Percentiles rank a stretch among this genome's conserved stretches.
These are phyloP conservation scores for Botrytis deweyae DNA, from an alignment of 2,329 filamentous ascomycete genomes.

Conservation along the genomic window DNA sequence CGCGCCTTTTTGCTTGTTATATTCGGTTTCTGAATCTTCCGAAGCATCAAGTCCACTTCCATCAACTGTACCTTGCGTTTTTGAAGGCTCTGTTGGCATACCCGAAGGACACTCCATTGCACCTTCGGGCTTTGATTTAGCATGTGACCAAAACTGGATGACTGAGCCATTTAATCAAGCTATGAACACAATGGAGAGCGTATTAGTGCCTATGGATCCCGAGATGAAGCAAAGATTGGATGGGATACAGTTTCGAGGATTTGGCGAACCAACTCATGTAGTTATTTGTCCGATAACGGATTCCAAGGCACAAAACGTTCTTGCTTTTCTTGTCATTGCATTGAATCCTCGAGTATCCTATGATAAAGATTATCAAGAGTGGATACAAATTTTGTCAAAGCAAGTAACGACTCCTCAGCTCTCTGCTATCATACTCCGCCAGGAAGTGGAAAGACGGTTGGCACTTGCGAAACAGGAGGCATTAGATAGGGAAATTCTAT, in stretches of 20 bases:
- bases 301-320: constrained; percentile 62
- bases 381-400: constrained; percentile 42
- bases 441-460: background rate
- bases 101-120: constrained; percentile 63
- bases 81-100: constrained; percentile 72
- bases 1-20: constrained; percentile 72
- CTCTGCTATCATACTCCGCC: constrained; percentile 62
- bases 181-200: constrained; percentile 66
- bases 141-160: constrained; percentile 73
- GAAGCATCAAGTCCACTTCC: constrained; percentile 60
- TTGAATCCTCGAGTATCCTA: constrained; percentile 75
- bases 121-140: constrained; percentile 66
- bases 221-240: constrained; percentile 50
- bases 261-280: constrained; percentile 65
- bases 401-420: constrained; percentile 62
- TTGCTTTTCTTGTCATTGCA: constrained; percentile 41
- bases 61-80: constrained; percentile 49
- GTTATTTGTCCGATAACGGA: constrained; percentile 79
- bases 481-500: constrained; percentile 64
- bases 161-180: constrained; percentile 65
- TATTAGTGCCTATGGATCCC: constrained; percentile 60
- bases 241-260: constrained; percentile 68
- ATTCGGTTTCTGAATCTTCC: constrained; percentile 72
- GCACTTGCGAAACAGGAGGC: constrained; percentile 50
- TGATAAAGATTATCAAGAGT: constrained; percentile 67